phyloP scores from a whole-genome alignment of 768 basidiomycete genomes.

The Boletus coccyginus region DNA sequence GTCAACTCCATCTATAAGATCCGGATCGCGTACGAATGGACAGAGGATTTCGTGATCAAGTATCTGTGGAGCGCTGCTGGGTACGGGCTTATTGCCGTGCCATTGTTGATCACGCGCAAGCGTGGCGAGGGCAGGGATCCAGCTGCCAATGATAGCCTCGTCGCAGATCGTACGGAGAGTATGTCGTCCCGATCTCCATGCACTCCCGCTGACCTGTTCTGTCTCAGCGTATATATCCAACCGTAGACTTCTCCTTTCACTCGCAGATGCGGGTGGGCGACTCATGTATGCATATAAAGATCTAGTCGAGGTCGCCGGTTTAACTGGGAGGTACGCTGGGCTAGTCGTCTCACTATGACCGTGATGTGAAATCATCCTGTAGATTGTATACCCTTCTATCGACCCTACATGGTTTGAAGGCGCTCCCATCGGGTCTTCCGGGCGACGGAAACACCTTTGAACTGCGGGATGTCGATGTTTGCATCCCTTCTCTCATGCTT shows the following conservation, averaged over 20 bases:
- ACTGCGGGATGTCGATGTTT: slow-evolving; percentile 67
- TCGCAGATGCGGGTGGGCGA: slow-evolving; percentile 95
- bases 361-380: background rate
- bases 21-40: slow-evolving; percentile 91
- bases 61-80: slow-evolving; percentile 94
- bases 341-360: background rate
- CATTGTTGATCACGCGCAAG: slow-evolving; percentile 68
- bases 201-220: background rate
- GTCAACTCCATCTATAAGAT: slow-evolving; percentile 94
- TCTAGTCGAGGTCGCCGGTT: slow-evolving; percentile 89
- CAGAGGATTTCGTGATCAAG: slow-evolving; percentile 95
- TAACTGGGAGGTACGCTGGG: slow-evolving; percentile 54
- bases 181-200: slow-evolving; percentile 1
- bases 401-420: slow-evolving; percentile 71
- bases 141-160: slow-evolving; percentile 28
- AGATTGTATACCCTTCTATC: slow-evolving; percentile 87
- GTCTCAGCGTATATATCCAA: slow-evolving; percentile 84
- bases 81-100: slow-evolving; percentile 88
- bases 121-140: slow-evolving; percentile 7
- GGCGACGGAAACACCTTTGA: slow-evolving; percentile 46
- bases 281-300: slow-evolving; percentile 98
- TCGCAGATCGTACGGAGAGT: slow-evolving; percentile 54
- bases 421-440: slow-evolving; percentile 41
- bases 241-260: slow-evolving; percentile 81
- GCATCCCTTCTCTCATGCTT: slow-evolving; percentile 44